Base-by-base conservation (phyloP, 352 stramenopile species). In the Hyphochytrium catenoides region DNA sequence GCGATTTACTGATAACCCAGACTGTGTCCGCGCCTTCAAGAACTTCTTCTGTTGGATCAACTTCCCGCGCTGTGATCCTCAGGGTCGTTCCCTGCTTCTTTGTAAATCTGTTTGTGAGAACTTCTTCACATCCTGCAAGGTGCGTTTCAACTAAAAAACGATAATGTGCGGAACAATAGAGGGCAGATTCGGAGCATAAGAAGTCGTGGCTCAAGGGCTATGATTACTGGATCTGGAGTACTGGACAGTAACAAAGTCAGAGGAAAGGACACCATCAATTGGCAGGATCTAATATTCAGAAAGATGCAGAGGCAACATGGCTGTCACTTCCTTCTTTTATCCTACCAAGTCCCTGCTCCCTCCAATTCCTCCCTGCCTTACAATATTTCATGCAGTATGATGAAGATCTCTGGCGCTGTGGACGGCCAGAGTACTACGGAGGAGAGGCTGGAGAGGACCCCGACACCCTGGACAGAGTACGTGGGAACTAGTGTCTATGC, bases 21-120 rank as follows among this genome's bases (percentile, higher is more conserved):
- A 86, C 44, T 91, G 76, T 29, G 54, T 81, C 47, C 74, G 85
- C 36, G 70, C 76, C n/a, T 91, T 82, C 46, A 51, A 52, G 25
- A 81, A 81, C 39, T 90, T 82, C 44, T 69, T 79, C 21, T 91
- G 74, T 47, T 91, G 64, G 67, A 31, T 86, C 11, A 91, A 88
- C 50, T 90, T 90, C 44, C 76, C 76, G 14, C 59, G 76, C 21
- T 91, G 74, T 50, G 74, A 89, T 44, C 55, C 69, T 16, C 68
- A 82, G 35, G 58, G 68, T 4, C 44, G 56, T 8, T 81, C 62
- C 18, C 47, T 91, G 26, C 48, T 81, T 40, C 41, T 90, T 20
- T 91, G 76, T 18, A 62, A 71, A 34, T 84, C 64, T 29, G 70
- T 81, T 11, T 90, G 76, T 41, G 69, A 90, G 41, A 91, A 91